Percentiles rank a stretch among this genome's conserved stretches.
Conservation (phyloP, 75 land plant species). For the Cunninghamia lanceolata region DNA sequence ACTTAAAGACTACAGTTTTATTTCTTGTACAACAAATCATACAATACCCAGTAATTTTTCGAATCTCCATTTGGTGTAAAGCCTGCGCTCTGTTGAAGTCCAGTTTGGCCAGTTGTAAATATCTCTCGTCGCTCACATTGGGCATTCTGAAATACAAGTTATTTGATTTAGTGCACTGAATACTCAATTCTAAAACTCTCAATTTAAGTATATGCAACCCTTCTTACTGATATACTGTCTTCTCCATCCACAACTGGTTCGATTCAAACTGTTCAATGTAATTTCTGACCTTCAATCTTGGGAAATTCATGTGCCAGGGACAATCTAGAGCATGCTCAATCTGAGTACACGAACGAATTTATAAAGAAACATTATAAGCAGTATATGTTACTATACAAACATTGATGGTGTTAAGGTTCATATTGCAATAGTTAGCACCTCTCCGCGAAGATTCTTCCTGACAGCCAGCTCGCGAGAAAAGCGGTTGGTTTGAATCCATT, state of each 20-base stretch:
- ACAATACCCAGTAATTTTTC: too few species aligned
- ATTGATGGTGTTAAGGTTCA: too few species aligned
- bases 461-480: constrained; percentile 11
- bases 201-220: too few species aligned
- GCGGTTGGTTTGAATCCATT: too few species aligned
- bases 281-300: too few species aligned
- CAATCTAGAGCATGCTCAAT: too few species aligned
- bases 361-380: background rate
- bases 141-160: constrained; percentile 34
- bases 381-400: too few species aligned
- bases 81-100: constrained; percentile 44
- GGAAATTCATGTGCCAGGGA: too few species aligned
- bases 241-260: constrained; percentile 36
- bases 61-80: constrained; percentile 9
- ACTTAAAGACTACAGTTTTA: too few species aligned
- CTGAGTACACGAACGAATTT: too few species aligned
- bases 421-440: background rate
- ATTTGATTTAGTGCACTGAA: background rate
- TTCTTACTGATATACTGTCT: constrained; percentile 23
- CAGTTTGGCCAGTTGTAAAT: constrained; percentile 39
- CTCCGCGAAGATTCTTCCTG: constrained; percentile 18
- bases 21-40: background rate
- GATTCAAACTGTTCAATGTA: constrained; percentile 12
- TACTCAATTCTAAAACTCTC: too few species aligned
- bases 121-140: constrained; percentile 23